Percentiles rank a stretch among this genome's conserved stretches.
These are phyloP conservation scores for Lumnitzera racemosa DNA, from an alignment of 345 rosid species.

Conservation along the genomic window DNA sequence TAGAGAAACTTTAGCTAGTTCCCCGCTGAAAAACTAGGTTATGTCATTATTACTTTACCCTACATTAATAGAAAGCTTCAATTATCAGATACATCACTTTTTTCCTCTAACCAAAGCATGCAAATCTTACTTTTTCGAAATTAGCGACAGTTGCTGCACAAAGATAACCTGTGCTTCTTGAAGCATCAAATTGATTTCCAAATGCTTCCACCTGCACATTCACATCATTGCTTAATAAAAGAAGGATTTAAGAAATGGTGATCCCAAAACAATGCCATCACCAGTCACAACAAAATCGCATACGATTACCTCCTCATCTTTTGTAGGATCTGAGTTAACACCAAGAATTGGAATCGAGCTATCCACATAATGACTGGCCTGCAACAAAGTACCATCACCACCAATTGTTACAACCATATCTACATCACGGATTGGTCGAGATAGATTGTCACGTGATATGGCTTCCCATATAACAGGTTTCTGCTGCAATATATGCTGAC, in stretches of 20 bases:
- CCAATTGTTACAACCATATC: constrained; percentile 90
- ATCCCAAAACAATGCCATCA: background rate
- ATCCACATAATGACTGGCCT: constrained; percentile 82
- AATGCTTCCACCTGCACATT: constrained; percentile 52
- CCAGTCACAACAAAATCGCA: background rate
- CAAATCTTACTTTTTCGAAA: constrained; percentile 60
- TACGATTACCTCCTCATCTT: constrained; percentile 48
- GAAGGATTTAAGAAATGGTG: background rate
- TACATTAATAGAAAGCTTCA: background rate
- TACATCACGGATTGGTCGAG: constrained; percentile 42
- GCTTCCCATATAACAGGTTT: constrained; percentile 67
- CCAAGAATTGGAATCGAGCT: constrained; percentile 75
- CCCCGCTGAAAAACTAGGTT: background rate
- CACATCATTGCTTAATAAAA: background rate
- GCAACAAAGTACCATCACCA: constrained; percentile 94
- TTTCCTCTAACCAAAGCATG: background rate
- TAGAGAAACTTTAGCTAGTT: too few relatives aligned
- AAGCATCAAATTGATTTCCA: constrained; percentile 69
- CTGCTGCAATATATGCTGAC: constrained; percentile 55
- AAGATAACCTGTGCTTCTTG: constrained; percentile 78
- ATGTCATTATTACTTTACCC: background rate
- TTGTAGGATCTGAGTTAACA: constrained; percentile 87
- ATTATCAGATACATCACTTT: background rate
- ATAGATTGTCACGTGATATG: constrained; percentile 42
- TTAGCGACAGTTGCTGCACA: constrained; percentile 78